Evolutionary conservation across 768 basidiomycete species (phyloP).

Genomic region (Tulasnella sp.): DNA sequence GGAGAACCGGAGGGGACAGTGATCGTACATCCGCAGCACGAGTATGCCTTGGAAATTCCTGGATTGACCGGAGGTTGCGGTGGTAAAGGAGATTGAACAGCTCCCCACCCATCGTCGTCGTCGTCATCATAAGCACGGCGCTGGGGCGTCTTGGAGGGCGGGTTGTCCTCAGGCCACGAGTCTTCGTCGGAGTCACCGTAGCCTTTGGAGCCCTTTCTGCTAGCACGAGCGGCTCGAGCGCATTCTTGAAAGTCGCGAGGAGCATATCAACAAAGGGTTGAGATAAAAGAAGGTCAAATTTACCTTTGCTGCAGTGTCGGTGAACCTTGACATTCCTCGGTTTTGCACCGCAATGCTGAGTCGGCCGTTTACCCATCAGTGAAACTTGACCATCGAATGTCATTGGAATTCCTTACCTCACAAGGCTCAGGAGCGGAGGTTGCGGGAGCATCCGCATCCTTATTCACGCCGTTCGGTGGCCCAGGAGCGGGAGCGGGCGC

Average conservation of each 20-base stretch:
- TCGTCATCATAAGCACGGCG: neutral
- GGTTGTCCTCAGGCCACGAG: neutral
- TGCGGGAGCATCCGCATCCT: neutral
- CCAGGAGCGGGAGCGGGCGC: neutral
- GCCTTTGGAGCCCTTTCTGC: neutral
- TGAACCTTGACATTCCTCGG: neutral
- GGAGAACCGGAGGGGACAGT: neutral
- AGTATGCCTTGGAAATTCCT: neutral
- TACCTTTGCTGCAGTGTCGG: neutral
- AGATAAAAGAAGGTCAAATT: neutral
- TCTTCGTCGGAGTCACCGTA: neutral
- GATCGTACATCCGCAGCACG: neutral
- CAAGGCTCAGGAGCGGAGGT: neutral
- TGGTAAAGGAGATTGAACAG: neutral
- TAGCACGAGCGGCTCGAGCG: neutral
- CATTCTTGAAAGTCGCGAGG: neutral
- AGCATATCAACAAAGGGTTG: neutral
- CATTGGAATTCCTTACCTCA: neutral
- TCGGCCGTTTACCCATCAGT: neutral
- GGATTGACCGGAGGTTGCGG: neutral
- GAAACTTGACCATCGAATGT: neutral
- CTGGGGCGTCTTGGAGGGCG: neutral
- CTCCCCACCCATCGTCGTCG: neutral
- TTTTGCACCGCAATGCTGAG: neutral
- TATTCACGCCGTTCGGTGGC: neutral